Evolutionary conservation across 2,329 filamentous ascomycete genomes (phyloP), one percentile per base, ranked within the genome.

Genomic region (Hymenoscyphus linearis): DNA sequence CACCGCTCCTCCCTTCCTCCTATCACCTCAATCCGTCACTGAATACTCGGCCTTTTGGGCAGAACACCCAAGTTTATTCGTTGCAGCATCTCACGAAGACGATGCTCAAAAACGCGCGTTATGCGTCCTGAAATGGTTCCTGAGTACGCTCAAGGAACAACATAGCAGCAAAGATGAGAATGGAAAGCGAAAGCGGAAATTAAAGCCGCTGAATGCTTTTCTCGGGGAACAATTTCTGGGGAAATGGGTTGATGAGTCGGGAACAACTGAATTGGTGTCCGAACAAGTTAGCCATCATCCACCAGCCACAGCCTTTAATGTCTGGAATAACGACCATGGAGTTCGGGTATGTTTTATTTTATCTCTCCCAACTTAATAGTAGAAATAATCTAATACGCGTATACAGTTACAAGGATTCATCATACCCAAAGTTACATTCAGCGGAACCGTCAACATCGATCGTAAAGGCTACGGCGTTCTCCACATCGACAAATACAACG

Each of bases 181-280:
- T 73, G 93, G 96, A 67, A 79, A 85, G 70, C 86, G 81, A 65
- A 92, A 91, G 34, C 18, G 57, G 60, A 92, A 96, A 80, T 97
- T 97, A 85, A 98, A 98, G 81, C 93, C 93, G 1, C 78, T 98
- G 62, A 98, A 98, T 74, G 95, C 95, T 0, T 98, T 98, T 76
- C 77, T 98, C 36, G 93, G 93, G 61, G 93, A 98, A 78, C 82
- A 97, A 40, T 98, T 97, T 77, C 76, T 97, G 22, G 95, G 93
- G 22, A 88, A 86, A 70, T 98, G 93, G 95, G 84, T 88, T 60
- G 90, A 96, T 71, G 82, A 85, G 54, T 84, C 85, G 52, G 93
- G 93, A 59, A 88, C 85, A 58, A 98, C 93, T 26, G 85, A 89
- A 66, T 82, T 98, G 67, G 84, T 96, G 71, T 96, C 91, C 71